These are phyloP conservation scores for Selaginella tamariscina DNA, from an alignment of 75 land plant species.

Conservation along the genomic window DNA sequence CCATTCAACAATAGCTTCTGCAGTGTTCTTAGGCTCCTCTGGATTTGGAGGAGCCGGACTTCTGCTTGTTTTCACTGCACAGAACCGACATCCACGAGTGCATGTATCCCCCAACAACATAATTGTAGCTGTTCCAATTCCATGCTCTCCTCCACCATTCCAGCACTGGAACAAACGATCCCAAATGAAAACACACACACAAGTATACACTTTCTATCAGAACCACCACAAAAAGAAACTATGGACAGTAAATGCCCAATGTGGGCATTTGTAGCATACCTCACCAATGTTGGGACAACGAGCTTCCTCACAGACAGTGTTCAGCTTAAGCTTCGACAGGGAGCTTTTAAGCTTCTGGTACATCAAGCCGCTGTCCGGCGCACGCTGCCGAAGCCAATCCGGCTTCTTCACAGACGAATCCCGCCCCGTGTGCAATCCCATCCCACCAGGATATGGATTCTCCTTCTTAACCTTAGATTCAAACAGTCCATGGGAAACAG, in stretches of 20 bases:
- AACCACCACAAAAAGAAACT: not conserved
- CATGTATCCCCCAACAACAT: slow-evolving; percentile 96
- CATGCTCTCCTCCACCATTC: slow-evolving; percentile 87
- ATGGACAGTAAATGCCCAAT: not conserved
- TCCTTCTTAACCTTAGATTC: slow-evolving; percentile 7
- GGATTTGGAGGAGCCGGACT: slow-evolving; percentile 91
- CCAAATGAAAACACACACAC: too few species aligned
- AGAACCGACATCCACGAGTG: slow-evolving; percentile 88
- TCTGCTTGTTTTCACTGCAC: slow-evolving; percentile 87
- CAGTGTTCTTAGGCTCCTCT: slow-evolving; percentile 88
- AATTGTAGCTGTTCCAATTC: slow-evolving; percentile 89
- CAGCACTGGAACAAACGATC: slow-evolving; percentile 48
- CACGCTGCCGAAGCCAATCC: slow-evolving; percentile 78
- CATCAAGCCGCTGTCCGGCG: slow-evolving; percentile 73
- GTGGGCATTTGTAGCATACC: slow-evolving; percentile 21
- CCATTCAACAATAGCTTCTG: slow-evolving; percentile 90
- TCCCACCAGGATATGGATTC: slow-evolving; percentile 55
- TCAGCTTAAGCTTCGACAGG: slow-evolving; percentile 50
- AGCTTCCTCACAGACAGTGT: slow-evolving; percentile 93
- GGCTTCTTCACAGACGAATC: slow-evolving; percentile 86
- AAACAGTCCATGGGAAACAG: too few species aligned
- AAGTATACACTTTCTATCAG: too few species aligned
- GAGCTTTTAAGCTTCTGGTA: slow-evolving; percentile 49
- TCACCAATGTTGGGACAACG: slow-evolving; percentile 96
- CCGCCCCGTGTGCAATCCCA: slow-evolving; percentile 74